Conservation (phyloP, 2,329 filamentous ascomycete genomes). For the Aureobasidium sp. region DNA sequence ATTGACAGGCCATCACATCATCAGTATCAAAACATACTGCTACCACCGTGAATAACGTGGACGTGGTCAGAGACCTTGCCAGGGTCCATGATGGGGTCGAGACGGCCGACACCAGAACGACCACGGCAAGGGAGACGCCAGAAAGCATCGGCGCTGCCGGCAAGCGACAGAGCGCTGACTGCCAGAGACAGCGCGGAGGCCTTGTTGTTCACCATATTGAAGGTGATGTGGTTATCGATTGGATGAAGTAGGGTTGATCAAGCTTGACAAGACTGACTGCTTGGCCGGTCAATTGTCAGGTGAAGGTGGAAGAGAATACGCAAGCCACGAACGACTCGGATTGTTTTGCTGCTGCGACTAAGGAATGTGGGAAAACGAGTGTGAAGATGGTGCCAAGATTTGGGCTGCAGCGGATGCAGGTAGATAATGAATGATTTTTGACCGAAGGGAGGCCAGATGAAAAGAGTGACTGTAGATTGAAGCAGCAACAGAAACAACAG, state of each 20-base stretch:
- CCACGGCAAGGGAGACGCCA: constrained; percentile 84
- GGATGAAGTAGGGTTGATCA: constrained; percentile 3
- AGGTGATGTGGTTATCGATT: constrained; percentile 4
- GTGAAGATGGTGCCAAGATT: constrained; percentile 5
- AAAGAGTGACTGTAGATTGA: constrained; percentile 7
- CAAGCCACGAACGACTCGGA: constrained; percentile 8
- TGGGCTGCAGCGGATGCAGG: constrained; percentile 7
- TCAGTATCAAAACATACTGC: constrained; percentile 48
- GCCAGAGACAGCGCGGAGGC: constrained; percentile 14
- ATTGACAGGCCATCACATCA: not conserved
- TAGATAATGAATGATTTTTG: constrained; percentile 11
- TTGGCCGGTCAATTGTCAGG: constrained; percentile 7
- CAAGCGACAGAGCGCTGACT: constrained; percentile 21
- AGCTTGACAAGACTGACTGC: constrained; percentile 4
- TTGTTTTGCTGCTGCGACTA: constrained; percentile 10
- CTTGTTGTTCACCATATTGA: constrained; percentile 10
- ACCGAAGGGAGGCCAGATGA: constrained; percentile 2
- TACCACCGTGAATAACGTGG: constrained; percentile 68
- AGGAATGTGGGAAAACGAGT: constrained; percentile 12
- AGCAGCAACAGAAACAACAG: constrained; percentile 10
- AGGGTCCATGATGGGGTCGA: constrained; percentile 60
- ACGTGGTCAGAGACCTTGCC: constrained; percentile 55
- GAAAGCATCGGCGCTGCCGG: constrained; percentile 49
- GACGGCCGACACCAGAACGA: constrained; percentile 57
- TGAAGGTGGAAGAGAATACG: not conserved